These are phyloP conservation scores for Carex pumila DNA, from an alignment of 176 grass and related monocot genomes.

Conservation along the genomic window DNA sequence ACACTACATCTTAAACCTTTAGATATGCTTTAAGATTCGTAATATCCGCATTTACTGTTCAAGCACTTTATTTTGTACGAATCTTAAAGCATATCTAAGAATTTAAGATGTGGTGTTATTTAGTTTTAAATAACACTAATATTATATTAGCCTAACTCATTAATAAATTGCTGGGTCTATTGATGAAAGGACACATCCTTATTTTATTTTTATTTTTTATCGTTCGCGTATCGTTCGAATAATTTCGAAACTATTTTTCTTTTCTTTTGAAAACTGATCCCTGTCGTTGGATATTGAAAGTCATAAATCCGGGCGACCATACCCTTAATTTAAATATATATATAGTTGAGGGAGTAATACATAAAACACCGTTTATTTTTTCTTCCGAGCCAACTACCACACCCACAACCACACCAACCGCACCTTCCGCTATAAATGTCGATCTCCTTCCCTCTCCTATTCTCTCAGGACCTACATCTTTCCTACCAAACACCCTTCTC, in stretches of 20 bases:
- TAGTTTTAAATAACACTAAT: too few relatives aligned
- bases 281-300: too few relatives aligned
- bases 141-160: too few relatives aligned
- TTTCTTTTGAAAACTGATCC: background rate
- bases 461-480: background rate
- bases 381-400: slow-evolving; percentile 6
- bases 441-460: background rate
- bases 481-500: background rate
- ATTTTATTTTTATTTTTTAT: background rate
- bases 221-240: too few relatives aligned
- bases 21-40: too few relatives aligned
- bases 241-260: too few relatives aligned
- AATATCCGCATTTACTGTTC: too few relatives aligned
- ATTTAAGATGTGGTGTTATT: too few relatives aligned
- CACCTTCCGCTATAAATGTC: slow-evolving; percentile 17
- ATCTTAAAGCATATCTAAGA: too few relatives aligned
- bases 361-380: background rate
- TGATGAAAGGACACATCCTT: background rate
- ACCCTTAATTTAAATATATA: background rate
- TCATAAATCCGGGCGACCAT: background rate
- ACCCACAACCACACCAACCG: slow-evolving; percentile 26
- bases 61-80: too few relatives aligned
- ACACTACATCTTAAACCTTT: too few relatives aligned
- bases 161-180: background rate
- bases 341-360: background rate